A percentile compares a stretch with the other conserved stretches of the same genome.
Evolutionary conservation across 768 basidiomycete genomes (phyloP).

Genomic region (Rhizopogon vesiculosus): DNA sequence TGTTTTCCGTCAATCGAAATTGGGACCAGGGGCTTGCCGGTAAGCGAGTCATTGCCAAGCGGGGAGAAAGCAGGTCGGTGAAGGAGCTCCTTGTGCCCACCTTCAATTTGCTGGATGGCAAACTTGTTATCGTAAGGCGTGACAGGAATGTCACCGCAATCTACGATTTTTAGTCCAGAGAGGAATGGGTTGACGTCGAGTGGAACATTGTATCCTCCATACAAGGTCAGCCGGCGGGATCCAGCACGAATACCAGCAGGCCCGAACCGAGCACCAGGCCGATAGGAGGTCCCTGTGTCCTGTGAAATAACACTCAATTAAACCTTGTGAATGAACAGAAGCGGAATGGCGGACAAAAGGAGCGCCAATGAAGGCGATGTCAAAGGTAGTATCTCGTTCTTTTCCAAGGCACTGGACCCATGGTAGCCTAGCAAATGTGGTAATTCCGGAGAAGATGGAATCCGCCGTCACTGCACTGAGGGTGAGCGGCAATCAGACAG

Average conservation of each 20-base stretch:
- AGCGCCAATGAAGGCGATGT: constrained; percentile 81
- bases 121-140: constrained; percentile 73
- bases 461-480: constrained; percentile 60
- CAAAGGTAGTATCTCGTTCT: constrained; percentile 53
- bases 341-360: constrained; percentile 51
- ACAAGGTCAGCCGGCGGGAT: constrained; percentile 67
- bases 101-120: constrained; percentile 72
- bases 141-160: constrained; percentile 76
- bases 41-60: constrained; percentile 57
- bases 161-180: constrained; percentile 63
- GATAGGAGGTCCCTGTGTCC: constrained; percentile 74
- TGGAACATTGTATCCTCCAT: constrained; percentile 77
- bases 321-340: not conserved
- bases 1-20: constrained; percentile 65
- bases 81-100: constrained; percentile 65
- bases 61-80: constrained; percentile 59
- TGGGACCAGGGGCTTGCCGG: constrained; percentile 52
- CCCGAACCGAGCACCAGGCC: constrained; percentile 83
- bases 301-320: constrained; percentile 15
- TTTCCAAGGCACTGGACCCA: constrained; percentile 75
- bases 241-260: constrained; percentile 81
- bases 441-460: constrained; percentile 77
- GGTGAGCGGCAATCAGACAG: not conserved
- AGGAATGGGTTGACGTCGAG: constrained; percentile 70
- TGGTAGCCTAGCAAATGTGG: constrained; percentile 84